These are phyloP conservation scores for Aspergillus ustus DNA, from an alignment of 2,329 filamentous ascomycete species.

Conservation along the genomic window DNA sequence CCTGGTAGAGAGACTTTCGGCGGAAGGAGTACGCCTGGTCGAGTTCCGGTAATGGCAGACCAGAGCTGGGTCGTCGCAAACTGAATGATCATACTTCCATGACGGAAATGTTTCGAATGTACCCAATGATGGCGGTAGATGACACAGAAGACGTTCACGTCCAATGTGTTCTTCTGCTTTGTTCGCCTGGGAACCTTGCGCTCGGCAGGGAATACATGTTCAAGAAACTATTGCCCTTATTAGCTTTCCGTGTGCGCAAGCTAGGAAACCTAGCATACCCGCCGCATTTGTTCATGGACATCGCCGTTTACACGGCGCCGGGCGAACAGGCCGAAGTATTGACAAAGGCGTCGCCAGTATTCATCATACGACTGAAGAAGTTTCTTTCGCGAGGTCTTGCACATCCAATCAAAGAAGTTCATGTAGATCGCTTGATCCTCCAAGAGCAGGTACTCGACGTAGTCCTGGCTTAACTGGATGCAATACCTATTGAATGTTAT, in stretches of 20 bases:
- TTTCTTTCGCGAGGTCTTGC: slow-evolving; percentile 29
- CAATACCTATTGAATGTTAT: slow-evolving; percentile 28
- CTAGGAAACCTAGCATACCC: slow-evolving; percentile 22
- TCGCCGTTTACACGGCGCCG: slow-evolving; percentile 24
- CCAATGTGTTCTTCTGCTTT: slow-evolving; percentile 31
- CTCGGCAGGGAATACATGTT: slow-evolving; percentile 23
- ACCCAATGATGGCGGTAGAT: slow-evolving; percentile 31
- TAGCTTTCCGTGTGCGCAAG: slow-evolving; percentile 4
- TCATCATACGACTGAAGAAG: slow-evolving; percentile 28
- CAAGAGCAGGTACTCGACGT: slow-evolving; percentile 28
- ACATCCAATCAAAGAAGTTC: slow-evolving; percentile 35
- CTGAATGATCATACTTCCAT: not conserved
- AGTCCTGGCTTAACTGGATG: slow-evolving; percentile 30
- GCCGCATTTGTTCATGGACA: slow-evolving; percentile 29
- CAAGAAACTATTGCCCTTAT: slow-evolving; percentile 29
- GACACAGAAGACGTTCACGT: slow-evolving; percentile 28
- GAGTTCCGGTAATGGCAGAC: too few species aligned
- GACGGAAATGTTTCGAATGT: slow-evolving; percentile 29
- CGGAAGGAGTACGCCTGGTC: too few species aligned
- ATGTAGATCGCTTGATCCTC: slow-evolving; percentile 32
- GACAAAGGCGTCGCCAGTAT: slow-evolving; percentile 30
- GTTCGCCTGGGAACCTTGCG: slow-evolving; percentile 21
- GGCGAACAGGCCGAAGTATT: slow-evolving; percentile 30
- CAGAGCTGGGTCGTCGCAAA: too few species aligned
- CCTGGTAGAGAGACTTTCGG: too few species aligned